phyloP scores from a whole-genome alignment of 1,139 yeast genomes.

The Geotrichum europaeum region DNA sequence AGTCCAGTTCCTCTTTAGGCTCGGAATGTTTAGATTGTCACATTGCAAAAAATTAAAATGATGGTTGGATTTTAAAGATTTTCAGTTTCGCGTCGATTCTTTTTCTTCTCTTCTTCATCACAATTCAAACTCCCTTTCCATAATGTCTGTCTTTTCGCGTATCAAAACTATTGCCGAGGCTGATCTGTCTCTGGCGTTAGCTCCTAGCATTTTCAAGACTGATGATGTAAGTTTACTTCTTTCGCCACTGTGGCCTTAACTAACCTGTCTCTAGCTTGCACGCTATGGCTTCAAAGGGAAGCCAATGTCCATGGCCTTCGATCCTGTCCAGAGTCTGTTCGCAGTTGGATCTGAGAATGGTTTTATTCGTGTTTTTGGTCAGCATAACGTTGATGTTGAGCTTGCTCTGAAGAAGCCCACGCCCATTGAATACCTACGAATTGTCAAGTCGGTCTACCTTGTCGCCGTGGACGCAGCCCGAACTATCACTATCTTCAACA shows the following conservation, averaged over 20 bases:
- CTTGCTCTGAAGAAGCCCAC: constrained; percentile 45
- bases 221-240: constrained; percentile 26
- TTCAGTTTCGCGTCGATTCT: too few species aligned
- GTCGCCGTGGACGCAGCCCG: constrained; percentile 57
- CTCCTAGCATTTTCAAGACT: constrained; percentile 32
- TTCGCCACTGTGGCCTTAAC: background rate
- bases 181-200: constrained; percentile 34
- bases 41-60: background rate
- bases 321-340: constrained; percentile 79
- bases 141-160: constrained; percentile 40
- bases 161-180: constrained; percentile 35
- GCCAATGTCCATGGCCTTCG: constrained; percentile 64
- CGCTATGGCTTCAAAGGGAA: constrained; percentile 54
- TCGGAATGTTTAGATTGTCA: background rate
- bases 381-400: constrained; percentile 70
- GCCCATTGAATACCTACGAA: constrained; percentile 47
- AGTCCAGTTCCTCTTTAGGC: too few species aligned
- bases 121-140: background rate
- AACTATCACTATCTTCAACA: constrained; percentile 59
- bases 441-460: constrained; percentile 76
- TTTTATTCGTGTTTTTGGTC: constrained; percentile 75
- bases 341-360: constrained; percentile 74
- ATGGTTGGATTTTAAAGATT: background rate
- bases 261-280: constrained; percentile 32
- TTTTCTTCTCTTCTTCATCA: background rate